Evolutionary conservation across 345 rosid genomes (phyloP), one percentile per base, ranked within the genome.

Genomic region (Luvunga scandens): DNA sequence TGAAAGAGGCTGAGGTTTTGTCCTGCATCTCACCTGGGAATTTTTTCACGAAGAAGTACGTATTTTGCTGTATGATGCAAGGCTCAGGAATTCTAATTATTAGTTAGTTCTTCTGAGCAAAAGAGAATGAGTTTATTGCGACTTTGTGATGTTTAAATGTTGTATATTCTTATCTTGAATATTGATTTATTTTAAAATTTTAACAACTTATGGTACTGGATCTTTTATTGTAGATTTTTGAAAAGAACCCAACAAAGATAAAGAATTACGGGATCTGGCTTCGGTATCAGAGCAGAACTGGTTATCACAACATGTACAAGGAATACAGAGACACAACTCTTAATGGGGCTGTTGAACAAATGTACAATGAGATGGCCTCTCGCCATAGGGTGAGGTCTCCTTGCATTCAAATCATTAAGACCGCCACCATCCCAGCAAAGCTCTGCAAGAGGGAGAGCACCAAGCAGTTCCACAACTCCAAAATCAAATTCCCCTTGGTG

Each of bases 261-360:
- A 87, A 89, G 78, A 89, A 88, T 33, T 88, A 85, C 12, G 95
- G 93, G 9, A 86, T 91, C 60, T 89, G 95, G 95, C 77, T 91
- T 66, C 85, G 90, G 30, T 89, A 89, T 82, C 90, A 91, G 69
- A 91, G 93, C 53, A 62, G 90, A 34, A 89, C 91, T 0, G 89
- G 93, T 5, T 91, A 91, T 77, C 95, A 91, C 82, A 89, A 91
- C 71, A 89, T 91, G 92, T 89, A 91, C 83, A 89, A 91, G 87
- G 91, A 89, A 14, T 88, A 74, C 71, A 73, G 91, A 6, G 93
- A 91, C 82, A 88, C 90, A 0, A 88, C 93, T 45, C 81, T 91
- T 21, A 89, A 91, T 79, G 94, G 94, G 71, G 90, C 85, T 9
- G 89, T 91, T 1, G 93, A 88, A 30, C 90, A 91, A 78, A 91